Conservation (phyloP, 2,329 filamentous ascomycete genomes). For the Cladosporium sp. region DNA sequence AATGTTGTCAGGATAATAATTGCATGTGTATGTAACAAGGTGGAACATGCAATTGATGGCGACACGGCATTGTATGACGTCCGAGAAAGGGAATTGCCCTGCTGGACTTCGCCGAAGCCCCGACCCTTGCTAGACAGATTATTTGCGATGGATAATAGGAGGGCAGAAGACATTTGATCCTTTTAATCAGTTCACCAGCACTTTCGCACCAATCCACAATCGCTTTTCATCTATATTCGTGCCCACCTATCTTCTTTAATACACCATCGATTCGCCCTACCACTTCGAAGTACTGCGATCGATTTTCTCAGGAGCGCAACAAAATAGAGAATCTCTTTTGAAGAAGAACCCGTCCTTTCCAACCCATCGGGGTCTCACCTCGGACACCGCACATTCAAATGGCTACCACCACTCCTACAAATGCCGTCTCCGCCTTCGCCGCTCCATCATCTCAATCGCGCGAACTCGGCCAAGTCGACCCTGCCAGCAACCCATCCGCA, state of each 20-base stretch:
- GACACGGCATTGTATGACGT: neutral
- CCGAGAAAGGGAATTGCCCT: neutral
- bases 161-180: neutral
- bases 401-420: neutral
- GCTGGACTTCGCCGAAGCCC: conserved; percentile 7
- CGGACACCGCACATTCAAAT: neutral
- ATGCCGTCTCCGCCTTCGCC: conserved; percentile 11
- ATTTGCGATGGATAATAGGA: neutral
- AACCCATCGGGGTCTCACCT: neutral
- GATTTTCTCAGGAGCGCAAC: conserved; percentile 2
- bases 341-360: neutral
- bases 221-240: neutral
- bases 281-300: neutral
- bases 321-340: neutral
- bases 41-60: neutral
- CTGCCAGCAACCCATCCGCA: conserved; percentile 30
- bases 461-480: conserved; percentile 34
- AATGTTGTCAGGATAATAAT: neutral
- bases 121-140: conserved; percentile 2
- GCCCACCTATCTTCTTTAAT: neutral
- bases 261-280: neutral
- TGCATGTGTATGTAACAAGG: neutral
- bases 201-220: neutral
- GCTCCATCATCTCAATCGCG: conserved; percentile 29
- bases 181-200: neutral